Percentiles rank a stretch among this genome's conserved stretches.
These are phyloP conservation scores for Cordyceps pruinosa DNA, from an alignment of 2,329 filamentous ascomycete genomes.

Conservation along the genomic window DNA sequence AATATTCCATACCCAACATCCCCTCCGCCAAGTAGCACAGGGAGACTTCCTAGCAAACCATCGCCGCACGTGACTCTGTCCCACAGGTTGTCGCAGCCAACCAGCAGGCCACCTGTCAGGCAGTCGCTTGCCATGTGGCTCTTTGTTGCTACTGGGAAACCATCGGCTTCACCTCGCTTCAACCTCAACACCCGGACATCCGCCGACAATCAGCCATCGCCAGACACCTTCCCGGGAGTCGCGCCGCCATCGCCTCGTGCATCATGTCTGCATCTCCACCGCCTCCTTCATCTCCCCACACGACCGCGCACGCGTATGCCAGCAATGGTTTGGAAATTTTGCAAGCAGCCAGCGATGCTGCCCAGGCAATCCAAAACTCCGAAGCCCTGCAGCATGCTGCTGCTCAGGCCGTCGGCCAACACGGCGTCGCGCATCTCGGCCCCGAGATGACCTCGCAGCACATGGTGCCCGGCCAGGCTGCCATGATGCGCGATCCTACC, in stretches of 20 bases:
- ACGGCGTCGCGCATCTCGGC: slow-evolving; percentile 11
- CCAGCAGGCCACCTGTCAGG: background rate
- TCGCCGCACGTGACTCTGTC: slow-evolving; percentile 1
- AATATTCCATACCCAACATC: background rate
- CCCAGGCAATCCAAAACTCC: slow-evolving; percentile 32
- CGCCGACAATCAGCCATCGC: slow-evolving; percentile 38
- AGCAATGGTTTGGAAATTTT: slow-evolving; percentile 41
- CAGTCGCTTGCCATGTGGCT: too few relatives aligned
- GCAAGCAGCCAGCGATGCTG: slow-evolving; percentile 39
- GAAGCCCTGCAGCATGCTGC: slow-evolving; percentile 34
- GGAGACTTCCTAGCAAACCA: background rate
- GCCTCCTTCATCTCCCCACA: slow-evolving; percentile 19
- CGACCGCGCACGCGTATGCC: slow-evolving; percentile 36
- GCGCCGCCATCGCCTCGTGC: slow-evolving; percentile 7
- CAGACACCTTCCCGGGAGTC: slow-evolving; percentile 15
- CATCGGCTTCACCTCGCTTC: slow-evolving; percentile 35
- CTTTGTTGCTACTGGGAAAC: slow-evolving; percentile 13
- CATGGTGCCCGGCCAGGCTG: slow-evolving; percentile 17
- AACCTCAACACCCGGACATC: slow-evolving; percentile 34
- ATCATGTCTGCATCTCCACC: slow-evolving; percentile 23
- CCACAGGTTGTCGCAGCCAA: background rate
- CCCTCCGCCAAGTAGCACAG: background rate
- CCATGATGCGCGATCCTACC: slow-evolving; percentile 30
- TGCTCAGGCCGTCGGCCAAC: slow-evolving; percentile 29
- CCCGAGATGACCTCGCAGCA: slow-evolving; percentile 20